Conservation (phyloP, 352 stramenopile species). For the Phytophthora constricta region DNA sequence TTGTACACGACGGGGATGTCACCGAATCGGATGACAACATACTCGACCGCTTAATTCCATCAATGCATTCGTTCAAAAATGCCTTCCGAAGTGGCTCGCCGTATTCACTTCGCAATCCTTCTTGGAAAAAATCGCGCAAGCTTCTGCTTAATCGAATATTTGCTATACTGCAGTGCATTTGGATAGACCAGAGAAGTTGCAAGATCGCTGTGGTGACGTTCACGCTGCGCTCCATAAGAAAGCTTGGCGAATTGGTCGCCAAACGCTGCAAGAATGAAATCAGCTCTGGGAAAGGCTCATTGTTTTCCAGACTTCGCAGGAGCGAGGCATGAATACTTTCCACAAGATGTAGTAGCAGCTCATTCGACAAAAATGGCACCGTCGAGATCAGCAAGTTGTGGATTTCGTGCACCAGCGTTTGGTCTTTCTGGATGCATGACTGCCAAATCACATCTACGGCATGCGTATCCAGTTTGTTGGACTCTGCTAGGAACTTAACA, state of each 20-base stretch:
- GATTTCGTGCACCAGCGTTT: conserved; percentile 84
- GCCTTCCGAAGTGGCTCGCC: conserved; percentile 69
- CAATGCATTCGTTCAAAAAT: conserved; percentile 78
- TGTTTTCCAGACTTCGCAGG: conserved; percentile 53
- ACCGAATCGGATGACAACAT: conserved; percentile 39
- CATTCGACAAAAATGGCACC: conserved; percentile 77
- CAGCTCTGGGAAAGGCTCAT: conserved; percentile 70
- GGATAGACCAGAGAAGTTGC: conserved; percentile 85
- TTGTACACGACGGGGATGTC: conserved; percentile 22
- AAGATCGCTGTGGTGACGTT: conserved; percentile 73
- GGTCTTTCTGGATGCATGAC: conserved; percentile 86
- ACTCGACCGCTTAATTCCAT: conserved; percentile 81
- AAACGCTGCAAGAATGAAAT: conserved; percentile 85
- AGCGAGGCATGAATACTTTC: conserved; percentile 69
- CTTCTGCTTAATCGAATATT: conserved; percentile 68
- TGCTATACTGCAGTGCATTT: conserved; percentile 71
- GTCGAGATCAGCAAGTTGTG: conserved; percentile 80
- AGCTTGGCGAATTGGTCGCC: conserved; percentile 64
- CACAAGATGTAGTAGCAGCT: conserved; percentile 74
- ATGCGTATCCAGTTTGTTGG: conserved; percentile 70
- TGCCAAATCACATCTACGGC: conserved; percentile 81
- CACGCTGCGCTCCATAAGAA: conserved; percentile 73
- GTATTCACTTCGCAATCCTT: conserved; percentile 77
- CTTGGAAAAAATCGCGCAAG: conserved; percentile 82
- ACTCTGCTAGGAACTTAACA: conserved; percentile 87